Evolutionary conservation across 129 eudicot genomes (phyloP).

Genomic region (Flaveria trinervia): DNA sequence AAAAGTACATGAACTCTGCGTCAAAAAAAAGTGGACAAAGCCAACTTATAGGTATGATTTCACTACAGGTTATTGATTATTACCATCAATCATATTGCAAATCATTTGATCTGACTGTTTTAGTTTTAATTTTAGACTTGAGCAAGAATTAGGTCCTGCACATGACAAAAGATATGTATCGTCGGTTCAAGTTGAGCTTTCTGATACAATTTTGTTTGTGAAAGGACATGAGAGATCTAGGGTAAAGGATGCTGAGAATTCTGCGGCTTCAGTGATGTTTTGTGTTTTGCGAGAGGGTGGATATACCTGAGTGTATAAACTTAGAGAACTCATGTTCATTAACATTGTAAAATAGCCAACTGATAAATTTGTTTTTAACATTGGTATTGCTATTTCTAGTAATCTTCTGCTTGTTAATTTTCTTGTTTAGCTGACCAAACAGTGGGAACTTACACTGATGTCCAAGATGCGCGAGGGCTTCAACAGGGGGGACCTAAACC

Average conservation of each 20-base stretch:
- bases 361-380: not conserved
- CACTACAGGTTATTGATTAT: not conserved
- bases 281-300: conserved; percentile 33
- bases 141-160: conserved; percentile 44
- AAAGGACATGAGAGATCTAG: conserved; percentile 43
- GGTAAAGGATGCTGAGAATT: conserved; percentile 59
- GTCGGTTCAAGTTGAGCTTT: conserved; percentile 35
- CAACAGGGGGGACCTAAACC: conserved; percentile 41
- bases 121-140: conserved; percentile 39
- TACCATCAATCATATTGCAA: not conserved
- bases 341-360: not conserved
- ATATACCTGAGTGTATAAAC: conserved; percentile 23
- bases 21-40: conserved; percentile 68
- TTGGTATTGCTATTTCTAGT: not conserved
- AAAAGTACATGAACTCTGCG: conserved; percentile 62
- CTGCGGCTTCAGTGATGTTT: conserved; percentile 64
- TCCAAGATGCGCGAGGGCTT: conserved; percentile 42
- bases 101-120: not conserved
- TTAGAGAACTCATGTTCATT: not conserved
- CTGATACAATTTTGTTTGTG: conserved; percentile 23
- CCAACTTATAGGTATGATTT: conserved; percentile 61
- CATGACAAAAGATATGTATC: conserved; percentile 47
- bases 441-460: not conserved
- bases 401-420: not conserved
- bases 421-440: not conserved